phyloP scores from a whole-genome alignment of 2,329 filamentous ascomycete genomes.

The Orbilia ellipsospora region DNA sequence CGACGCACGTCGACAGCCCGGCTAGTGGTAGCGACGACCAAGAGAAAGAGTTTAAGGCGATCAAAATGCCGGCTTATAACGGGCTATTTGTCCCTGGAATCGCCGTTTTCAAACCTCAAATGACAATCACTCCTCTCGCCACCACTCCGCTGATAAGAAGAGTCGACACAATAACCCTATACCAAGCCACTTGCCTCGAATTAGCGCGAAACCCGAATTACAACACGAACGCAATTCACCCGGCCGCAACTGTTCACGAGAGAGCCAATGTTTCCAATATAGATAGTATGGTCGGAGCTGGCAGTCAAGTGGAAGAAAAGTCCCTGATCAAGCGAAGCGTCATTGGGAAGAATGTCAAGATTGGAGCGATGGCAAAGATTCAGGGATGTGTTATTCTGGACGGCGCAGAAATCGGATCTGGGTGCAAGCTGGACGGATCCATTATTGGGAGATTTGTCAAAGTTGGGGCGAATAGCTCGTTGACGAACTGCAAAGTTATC shows the following conservation, averaged over 20 bases:
- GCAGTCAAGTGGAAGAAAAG: slow-evolving; percentile 88
- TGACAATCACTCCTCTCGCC: slow-evolving; percentile 57
- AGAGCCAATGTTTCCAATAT: slow-evolving; percentile 83
- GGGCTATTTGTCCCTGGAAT: slow-evolving; percentile 43
- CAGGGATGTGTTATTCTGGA: slow-evolving; percentile 94
- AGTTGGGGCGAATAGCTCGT: slow-evolving; percentile 91
- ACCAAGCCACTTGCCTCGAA: slow-evolving; percentile 83
- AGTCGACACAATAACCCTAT: slow-evolving; percentile 85
- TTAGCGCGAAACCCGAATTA: slow-evolving; percentile 73
- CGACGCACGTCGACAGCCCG: slow-evolving; percentile 30
- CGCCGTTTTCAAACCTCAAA: slow-evolving; percentile 45
- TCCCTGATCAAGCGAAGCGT: slow-evolving; percentile 92
- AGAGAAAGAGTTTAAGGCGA: slow-evolving; percentile 39
- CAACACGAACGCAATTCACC: slow-evolving; percentile 42
- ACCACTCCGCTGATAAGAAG: slow-evolving; percentile 78
- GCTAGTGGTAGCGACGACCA: slow-evolving; percentile 18
- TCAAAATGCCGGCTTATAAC: slow-evolving; percentile 38
- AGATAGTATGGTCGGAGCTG: slow-evolving; percentile 86
- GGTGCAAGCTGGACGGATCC: slow-evolving; percentile 85
- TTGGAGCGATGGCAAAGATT: slow-evolving; percentile 84
- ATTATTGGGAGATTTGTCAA: slow-evolving; percentile 83
- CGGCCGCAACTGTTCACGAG: slow-evolving; percentile 72
- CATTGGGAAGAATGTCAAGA: slow-evolving; percentile 86
- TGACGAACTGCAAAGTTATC: slow-evolving; percentile 87
- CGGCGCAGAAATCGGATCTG: slow-evolving; percentile 83